Percentiles rank a stretch among this genome's conserved stretches.
These are phyloP conservation scores for Myxozyma udenii DNA, from an alignment of 805 yeast species.

Conservation along the genomic window DNA sequence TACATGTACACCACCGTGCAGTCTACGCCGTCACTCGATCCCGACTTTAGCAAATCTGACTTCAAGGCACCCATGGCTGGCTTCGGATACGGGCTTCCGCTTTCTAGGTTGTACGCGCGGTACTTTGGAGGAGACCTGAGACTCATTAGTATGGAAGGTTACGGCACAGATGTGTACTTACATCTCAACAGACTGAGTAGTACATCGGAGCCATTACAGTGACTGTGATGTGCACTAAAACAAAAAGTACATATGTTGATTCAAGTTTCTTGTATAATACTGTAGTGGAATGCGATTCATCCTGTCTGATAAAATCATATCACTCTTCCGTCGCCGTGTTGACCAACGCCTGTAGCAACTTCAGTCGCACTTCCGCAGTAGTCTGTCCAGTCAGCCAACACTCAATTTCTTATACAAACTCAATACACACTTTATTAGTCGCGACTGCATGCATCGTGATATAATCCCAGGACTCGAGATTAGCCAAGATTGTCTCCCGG, in stretches of 20 bases:
- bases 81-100: slow-evolving; percentile 86
- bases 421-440: slow-evolving; percentile 11
- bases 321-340: not conserved
- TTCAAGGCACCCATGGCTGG: slow-evolving; percentile 93
- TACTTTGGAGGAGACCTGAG: slow-evolving; percentile 80
- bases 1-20: slow-evolving; percentile 86
- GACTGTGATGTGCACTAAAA: not conserved
- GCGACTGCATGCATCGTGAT: slow-evolving; percentile 21
- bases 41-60: slow-evolving; percentile 56
- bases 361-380: slow-evolving; percentile 17
- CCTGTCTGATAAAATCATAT: not conserved
- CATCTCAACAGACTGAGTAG: slow-evolving; percentile 78
- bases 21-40: slow-evolving; percentile 62
- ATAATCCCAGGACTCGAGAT: slow-evolving; percentile 24
- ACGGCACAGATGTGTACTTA: slow-evolving; percentile 88
- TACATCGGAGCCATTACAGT: slow-evolving; percentile 60
- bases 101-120: slow-evolving; percentile 79
- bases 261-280: not conserved
- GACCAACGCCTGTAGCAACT: slow-evolving; percentile 15
- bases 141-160: slow-evolving; percentile 84
- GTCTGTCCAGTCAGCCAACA: slow-evolving; percentile 2
- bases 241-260: too few species aligned
- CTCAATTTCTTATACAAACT: not conserved
- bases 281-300: too few species aligned
- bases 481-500: slow-evolving; percentile 20